phyloP scores from a whole-genome alignment of 2,329 filamentous ascomycete species.

The Trichoderma sp. region DNA sequence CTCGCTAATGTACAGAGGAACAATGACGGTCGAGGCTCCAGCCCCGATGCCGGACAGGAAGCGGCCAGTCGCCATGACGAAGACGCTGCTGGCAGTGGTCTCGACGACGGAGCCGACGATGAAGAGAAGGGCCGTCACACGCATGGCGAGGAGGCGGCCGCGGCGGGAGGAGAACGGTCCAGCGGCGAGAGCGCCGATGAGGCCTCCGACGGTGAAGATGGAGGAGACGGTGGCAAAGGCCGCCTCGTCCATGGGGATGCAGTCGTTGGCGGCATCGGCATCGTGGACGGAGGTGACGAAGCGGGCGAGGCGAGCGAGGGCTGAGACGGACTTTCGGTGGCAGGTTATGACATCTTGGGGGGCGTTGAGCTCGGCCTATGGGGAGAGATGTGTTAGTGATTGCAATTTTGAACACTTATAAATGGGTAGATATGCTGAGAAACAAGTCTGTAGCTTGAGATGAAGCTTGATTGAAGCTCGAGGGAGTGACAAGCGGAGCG shows the following conservation, averaged over 20 bases:
- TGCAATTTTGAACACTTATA: not conserved
- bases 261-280: constrained; percentile 56
- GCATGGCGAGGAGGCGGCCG: constrained; percentile 76
- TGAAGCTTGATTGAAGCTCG: not conserved
- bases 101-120: constrained; percentile 74
- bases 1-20: constrained; percentile 93
- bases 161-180: constrained; percentile 77
- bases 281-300: constrained; percentile 33
- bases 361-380: constrained; percentile 84
- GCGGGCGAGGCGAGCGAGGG: constrained; percentile 31
- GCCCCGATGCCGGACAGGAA: constrained; percentile 81
- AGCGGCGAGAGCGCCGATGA: constrained; percentile 77
- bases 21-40: constrained; percentile 87
- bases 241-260: constrained; percentile 82
- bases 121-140: constrained; percentile 75
- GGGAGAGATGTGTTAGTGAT: not conserved
- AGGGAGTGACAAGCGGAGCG: not conserved
- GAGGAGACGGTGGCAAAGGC: constrained; percentile 86
- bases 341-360: constrained; percentile 94
- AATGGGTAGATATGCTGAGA: not conserved
- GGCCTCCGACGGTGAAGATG: constrained; percentile 86
- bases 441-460: not conserved
- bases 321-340: constrained; percentile 54
- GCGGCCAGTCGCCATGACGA: constrained; percentile 70
- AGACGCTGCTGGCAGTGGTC: constrained; percentile 67